Evolutionary conservation across 1,284 basidiomycete species (phyloP).

Genomic region (Caloboletus firmus): DNA sequence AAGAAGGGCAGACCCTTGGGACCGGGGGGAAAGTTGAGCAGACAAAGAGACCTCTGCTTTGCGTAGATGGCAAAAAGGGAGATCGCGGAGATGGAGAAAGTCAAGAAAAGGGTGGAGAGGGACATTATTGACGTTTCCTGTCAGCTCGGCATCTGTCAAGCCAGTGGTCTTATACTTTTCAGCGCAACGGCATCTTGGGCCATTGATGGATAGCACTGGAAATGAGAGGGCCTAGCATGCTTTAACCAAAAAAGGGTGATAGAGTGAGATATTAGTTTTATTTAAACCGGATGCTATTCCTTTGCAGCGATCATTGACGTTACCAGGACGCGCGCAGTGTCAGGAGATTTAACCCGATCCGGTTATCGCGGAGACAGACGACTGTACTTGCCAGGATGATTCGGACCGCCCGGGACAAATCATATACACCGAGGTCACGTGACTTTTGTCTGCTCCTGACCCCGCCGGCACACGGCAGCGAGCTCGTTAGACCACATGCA

Average conservation of each 20-base stretch:
- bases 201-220: no score
- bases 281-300: not conserved
- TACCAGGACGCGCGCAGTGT: not conserved
- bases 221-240: no score
- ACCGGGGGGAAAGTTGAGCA: conserved; percentile 27
- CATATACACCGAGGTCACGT: not conserved
- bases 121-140: conserved; percentile 10
- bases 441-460: not conserved
- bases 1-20: conserved; percentile 34
- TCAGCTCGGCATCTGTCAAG: not conserved
- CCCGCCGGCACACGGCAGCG: no score
- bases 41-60: conserved; percentile 9
- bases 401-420: no score
- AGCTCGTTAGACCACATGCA: not conserved
- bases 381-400: not conserved
- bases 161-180: conserved; percentile 19
- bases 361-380: conserved; percentile 5
- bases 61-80: conserved; percentile 9
- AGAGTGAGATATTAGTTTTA: not conserved
- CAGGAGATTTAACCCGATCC: conserved; percentile 9
- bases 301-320: not conserved
- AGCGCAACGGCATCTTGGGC: not conserved
- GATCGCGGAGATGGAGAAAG: conserved; percentile 10
- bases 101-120: conserved; percentile 6
- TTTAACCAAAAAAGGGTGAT: no score